Evolutionary conservation across 2,329 filamentous ascomycete species (phyloP).

Genomic region (Grosmannia huntii): DNA sequence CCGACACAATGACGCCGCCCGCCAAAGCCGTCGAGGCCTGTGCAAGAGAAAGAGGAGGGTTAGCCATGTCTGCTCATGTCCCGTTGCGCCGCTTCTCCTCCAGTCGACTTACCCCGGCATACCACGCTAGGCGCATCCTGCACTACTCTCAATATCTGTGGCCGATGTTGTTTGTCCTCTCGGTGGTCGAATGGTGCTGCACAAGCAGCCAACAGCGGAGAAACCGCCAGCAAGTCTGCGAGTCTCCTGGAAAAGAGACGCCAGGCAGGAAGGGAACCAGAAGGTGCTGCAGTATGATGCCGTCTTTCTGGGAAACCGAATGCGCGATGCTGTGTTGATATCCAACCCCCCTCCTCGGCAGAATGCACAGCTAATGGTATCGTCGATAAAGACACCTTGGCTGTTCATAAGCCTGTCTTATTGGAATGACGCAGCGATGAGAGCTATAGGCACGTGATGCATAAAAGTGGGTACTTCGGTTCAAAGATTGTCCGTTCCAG

Average conservation of each 20-base stretch:
- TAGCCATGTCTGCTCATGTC: too few relatives aligned
- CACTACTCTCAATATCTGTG: neutral
- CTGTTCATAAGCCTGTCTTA: neutral
- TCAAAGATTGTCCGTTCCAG: neutral
- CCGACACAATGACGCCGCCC: slow-evolving; percentile 71
- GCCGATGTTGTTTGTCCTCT: too few relatives aligned
- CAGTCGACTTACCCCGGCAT: slow-evolving; percentile 39
- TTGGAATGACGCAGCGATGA: slow-evolving; percentile 2
- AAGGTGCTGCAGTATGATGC: neutral
- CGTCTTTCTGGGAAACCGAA: neutral
- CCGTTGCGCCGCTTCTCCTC: too few relatives aligned
- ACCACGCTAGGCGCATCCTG: slow-evolving; percentile 47
- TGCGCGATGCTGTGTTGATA: neutral
- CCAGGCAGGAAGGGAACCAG: neutral
- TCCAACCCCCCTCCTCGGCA: neutral
- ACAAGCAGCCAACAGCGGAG: too few relatives aligned
- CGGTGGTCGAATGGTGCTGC: neutral
- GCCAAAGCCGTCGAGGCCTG: slow-evolving; percentile 76
- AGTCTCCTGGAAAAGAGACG: neutral
- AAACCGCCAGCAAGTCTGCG: neutral
- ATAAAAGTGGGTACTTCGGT: neutral
- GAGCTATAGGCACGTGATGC: slow-evolving; percentile 1
- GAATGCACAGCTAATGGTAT: neutral
- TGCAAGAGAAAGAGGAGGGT: neutral
- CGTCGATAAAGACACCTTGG: slow-evolving; percentile 4